phyloP scores from a whole-genome alignment of 129 eudicot genomes.

The Arctium lappa region DNA sequence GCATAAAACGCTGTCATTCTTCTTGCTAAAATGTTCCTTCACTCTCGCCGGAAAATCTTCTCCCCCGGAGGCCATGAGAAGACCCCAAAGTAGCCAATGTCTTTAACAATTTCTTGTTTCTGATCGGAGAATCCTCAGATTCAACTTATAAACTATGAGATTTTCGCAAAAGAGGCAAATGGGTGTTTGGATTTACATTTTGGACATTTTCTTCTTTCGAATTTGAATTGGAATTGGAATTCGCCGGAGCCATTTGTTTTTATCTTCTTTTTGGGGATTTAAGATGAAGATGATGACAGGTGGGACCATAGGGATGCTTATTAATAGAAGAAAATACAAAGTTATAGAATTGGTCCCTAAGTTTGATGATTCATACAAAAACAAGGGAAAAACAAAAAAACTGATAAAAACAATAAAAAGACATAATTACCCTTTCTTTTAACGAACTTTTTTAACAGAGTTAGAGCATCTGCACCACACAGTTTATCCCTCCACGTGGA shows the following conservation, averaged over 20 bases:
- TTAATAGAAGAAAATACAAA: too few relatives aligned
- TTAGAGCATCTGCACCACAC: too few relatives aligned
- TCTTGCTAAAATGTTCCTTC: slow-evolving; percentile 21
- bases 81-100: slow-evolving; percentile 7
- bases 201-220: slow-evolving; percentile 29
- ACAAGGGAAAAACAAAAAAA: too few relatives aligned
- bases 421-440: too few relatives aligned
- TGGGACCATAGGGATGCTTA: too few relatives aligned
- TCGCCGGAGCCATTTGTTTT: background rate
- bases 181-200: slow-evolving; percentile 23
- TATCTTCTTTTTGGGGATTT: too few relatives aligned
- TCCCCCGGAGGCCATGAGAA: background rate
- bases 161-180: slow-evolving; percentile 32
- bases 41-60: slow-evolving; percentile 48
- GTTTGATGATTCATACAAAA: too few relatives aligned
- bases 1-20: slow-evolving; percentile 36
- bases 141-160: slow-evolving; percentile 29
- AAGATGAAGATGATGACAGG: too few relatives aligned
- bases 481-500: too few relatives aligned
- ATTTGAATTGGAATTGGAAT: background rate
- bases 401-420: too few relatives aligned
- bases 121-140: slow-evolving; percentile 20
- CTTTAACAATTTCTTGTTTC: slow-evolving; percentile 27
- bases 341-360: too few relatives aligned
- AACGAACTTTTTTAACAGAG: too few relatives aligned